A percentile compares a stretch with the other conserved stretches of the same genome.
Evolutionary conservation across 1,284 basidiomycete genomes (phyloP).

Genomic region (Leccinum griseonigrum): DNA sequence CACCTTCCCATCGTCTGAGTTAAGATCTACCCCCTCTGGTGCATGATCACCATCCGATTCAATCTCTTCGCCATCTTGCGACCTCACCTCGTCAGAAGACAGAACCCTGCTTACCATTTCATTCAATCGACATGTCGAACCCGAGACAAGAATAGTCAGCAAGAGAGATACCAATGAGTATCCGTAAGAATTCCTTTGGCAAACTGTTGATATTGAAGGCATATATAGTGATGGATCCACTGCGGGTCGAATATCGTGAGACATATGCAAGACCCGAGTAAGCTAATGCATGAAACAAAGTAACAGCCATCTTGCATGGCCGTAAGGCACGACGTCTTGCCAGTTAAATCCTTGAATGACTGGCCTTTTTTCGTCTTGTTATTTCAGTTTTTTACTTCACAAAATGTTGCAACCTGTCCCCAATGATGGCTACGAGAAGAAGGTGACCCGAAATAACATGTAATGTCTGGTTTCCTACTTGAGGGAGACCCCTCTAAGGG

Average conservation of each 20-base stretch:
- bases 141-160: no score
- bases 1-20: no score
- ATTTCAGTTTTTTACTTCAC: not conserved
- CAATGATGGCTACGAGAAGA: not conserved
- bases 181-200: not conserved
- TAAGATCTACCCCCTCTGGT: no score
- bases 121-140: no score
- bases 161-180: not conserved
- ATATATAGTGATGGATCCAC: not conserved
- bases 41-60: no score
- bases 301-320: not conserved
- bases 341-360: not conserved
- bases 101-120: no score
- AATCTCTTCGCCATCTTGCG: no score
- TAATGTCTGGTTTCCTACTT: not conserved
- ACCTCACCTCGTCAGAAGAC: no score
- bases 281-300: not conserved
- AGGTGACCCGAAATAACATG: not conserved
- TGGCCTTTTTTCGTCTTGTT: not conserved
- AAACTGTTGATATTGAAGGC: not conserved
- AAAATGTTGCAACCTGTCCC: not conserved
- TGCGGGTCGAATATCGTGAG: not conserved
- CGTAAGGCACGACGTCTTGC: not conserved
- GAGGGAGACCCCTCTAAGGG: not conserved
- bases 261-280: not conserved